A percentile compares a stretch with the other conserved stretches of the same genome.
Conservation (phyloP, 106 monocot genomes). For the Allium sativum region DNA sequence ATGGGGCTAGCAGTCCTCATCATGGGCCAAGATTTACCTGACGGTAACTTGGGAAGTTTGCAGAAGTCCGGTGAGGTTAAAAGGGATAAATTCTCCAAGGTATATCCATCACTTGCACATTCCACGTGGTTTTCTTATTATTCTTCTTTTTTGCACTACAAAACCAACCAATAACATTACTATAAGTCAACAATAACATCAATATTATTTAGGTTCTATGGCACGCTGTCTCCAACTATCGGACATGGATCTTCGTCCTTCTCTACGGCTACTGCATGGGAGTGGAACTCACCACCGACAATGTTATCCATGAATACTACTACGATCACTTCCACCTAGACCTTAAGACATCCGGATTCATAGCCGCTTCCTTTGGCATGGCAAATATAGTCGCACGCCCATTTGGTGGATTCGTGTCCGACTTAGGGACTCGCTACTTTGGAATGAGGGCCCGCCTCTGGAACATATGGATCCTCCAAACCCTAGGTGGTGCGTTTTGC, state of each 20-base stretch:
- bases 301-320: constrained; percentile 13
- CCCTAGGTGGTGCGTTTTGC: constrained; percentile 4
- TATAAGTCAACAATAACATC: too few species aligned
- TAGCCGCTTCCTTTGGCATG: constrained; percentile 12
- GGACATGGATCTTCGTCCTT: constrained; percentile 12
- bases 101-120: background rate
- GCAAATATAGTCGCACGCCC: constrained; percentile 7
- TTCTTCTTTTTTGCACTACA: too few species aligned
- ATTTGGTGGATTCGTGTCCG: constrained; percentile 7
- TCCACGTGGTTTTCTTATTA: background rate
- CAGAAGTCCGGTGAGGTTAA: constrained; percentile 1
- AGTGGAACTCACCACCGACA: constrained; percentile 12
- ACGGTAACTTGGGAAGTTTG: background rate
- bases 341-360: constrained; percentile 10
- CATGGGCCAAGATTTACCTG: constrained; percentile 10
- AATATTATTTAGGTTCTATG: background rate
- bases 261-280: constrained; percentile 15
- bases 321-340: constrained; percentile 12
- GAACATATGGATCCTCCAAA: constrained; percentile 8
- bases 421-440: constrained; percentile 1
- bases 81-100: constrained; percentile 11
- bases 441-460: constrained; percentile 8
- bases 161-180: too few species aligned
- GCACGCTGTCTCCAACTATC: constrained; percentile 2
- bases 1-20: constrained; percentile 6